Base-by-base conservation (phyloP, 2,329 filamentous ascomycete genomes). In the Neurospora sp. region DNA sequence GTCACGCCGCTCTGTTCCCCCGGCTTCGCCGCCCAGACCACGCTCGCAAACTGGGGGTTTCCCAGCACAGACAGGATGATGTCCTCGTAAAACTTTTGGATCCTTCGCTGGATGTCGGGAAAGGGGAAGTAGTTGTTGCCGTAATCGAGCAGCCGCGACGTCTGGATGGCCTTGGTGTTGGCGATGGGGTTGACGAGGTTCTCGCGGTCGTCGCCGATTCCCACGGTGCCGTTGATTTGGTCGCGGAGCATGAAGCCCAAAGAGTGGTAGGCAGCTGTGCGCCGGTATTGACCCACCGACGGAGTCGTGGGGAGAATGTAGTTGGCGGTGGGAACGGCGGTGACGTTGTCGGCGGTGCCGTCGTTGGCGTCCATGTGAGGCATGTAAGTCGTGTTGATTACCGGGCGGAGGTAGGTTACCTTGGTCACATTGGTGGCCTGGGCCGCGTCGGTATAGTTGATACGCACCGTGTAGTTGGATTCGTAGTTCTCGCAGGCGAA, bases 81-180 rank as follows among this genome's bases (percentile, higher is more conserved):
- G 43, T 81, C 77, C 70, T 81, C 75, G 73, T 81, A 81, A 38
- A 81, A 75, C 8, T 69, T 73, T 70, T 80, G 77, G 15, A 82
- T 71, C 10, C 73, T 70, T 0, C 68, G 19, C 33, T 69, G 67
- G 1, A 82, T 71, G 42, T 79, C 71, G 0, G 74, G 33, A 36
- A 72, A 73, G 0, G 79, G 75, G 66, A 80, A 77, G 68, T 76
- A 79, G 46, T 79, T 78, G n/a, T 73, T 77, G 11, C 69, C 46
- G 19, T 71, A 76, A 70, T 81, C 76, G 9, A 84, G 75, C 1
- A 85, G 76, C 36, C 80, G 80, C 7, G 13, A 17, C 4, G 83
- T 84, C 71, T 81, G 81, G 13, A 82, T 78, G 23, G 82, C 78
- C 15, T 80, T 76, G 0, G 80, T 80, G 71, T 77, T 77, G 46